phyloP scores from a whole-genome alignment of 306 rosid species.

The Ceratonia siliqua region DNA sequence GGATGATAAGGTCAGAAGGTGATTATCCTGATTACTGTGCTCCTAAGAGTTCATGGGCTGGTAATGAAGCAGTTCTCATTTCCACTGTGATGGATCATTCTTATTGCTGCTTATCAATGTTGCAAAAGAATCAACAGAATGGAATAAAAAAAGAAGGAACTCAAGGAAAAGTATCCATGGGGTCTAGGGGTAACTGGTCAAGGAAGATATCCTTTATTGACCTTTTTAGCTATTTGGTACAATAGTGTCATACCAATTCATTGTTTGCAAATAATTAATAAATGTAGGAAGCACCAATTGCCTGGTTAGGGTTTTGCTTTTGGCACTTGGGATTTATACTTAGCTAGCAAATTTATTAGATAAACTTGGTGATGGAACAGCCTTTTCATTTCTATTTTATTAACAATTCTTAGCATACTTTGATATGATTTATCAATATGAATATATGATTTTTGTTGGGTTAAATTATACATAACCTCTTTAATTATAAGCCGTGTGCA shows the following conservation, averaged over 20 bases:
- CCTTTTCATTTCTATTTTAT: not conserved
- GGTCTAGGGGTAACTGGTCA: constrained; percentile 6
- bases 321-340: not conserved
- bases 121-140: constrained; percentile 32
- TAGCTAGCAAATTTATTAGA: too few species aligned
- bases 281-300: constrained; percentile 21
- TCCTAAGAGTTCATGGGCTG: constrained; percentile 27
- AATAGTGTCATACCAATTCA: constrained; percentile 24
- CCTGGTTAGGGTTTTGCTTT: constrained; percentile 14
- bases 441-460: too few species aligned
- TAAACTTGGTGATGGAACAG: not conserved
- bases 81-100: constrained; percentile 37
- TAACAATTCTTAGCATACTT: not conserved
- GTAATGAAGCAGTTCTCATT: constrained; percentile 38
- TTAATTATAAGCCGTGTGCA: too few species aligned
- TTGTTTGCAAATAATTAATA: constrained; percentile 35
- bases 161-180: constrained; percentile 31
- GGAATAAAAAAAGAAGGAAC: constrained; percentile 25
- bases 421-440: too few species aligned
- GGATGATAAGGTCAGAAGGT: constrained; percentile 27
- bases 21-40: constrained; percentile 26
- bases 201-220: constrained; percentile 23
- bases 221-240: constrained; percentile 1
- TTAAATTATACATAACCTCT: too few species aligned
- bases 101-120: not conserved